These are phyloP conservation scores for Crithidia sp. DNA, from an alignment of 208 protist genomes.

Conservation along the genomic window DNA sequence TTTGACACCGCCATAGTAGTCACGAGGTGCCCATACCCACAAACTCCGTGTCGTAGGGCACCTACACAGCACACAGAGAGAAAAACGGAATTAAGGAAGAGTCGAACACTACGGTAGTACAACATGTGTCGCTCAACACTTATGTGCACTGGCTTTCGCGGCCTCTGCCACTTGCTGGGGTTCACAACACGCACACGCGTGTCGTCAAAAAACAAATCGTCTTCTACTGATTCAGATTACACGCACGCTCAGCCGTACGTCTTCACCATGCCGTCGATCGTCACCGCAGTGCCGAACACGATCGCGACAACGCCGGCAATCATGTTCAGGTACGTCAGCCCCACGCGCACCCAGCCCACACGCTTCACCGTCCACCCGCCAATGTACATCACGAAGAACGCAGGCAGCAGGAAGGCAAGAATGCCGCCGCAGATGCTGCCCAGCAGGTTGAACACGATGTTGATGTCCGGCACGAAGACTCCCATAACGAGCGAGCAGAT, in stretches of 20 bases:
- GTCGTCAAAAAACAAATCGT: too few relatives aligned
- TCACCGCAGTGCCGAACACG: slow-evolving; percentile 57
- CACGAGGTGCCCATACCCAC: too few relatives aligned
- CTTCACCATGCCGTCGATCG: slow-evolving; percentile 44
- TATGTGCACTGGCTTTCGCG: too few relatives aligned
- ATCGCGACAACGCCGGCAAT: slow-evolving; percentile 59
- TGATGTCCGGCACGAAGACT: slow-evolving; percentile 71
- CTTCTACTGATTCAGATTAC: background rate
- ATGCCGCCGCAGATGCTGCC: slow-evolving; percentile 63
- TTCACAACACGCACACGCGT: too few relatives aligned
- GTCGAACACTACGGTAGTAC: too few relatives aligned
- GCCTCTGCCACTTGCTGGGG: too few relatives aligned
- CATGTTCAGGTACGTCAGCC: slow-evolving; percentile 49
- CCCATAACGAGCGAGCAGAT: slow-evolving; percentile 45
- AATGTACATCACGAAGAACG: slow-evolving; percentile 60
- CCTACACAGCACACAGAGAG: too few relatives aligned
- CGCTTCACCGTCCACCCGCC: slow-evolving; percentile 46
- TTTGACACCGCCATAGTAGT: too few relatives aligned
- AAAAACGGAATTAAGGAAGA: too few relatives aligned
- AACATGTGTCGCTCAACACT: too few relatives aligned
- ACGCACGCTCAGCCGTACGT: slow-evolving; percentile 7
- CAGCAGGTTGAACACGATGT: slow-evolving; percentile 68
- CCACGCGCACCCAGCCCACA: slow-evolving; percentile 38
- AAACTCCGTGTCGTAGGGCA: too few relatives aligned
- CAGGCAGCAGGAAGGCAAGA: slow-evolving; percentile 67